Percentiles rank a stretch among this genome's conserved stretches.
These are phyloP conservation scores for Tephrocybe sp. DNA, from an alignment of 768 basidiomycete species.

Conservation along the genomic window DNA sequence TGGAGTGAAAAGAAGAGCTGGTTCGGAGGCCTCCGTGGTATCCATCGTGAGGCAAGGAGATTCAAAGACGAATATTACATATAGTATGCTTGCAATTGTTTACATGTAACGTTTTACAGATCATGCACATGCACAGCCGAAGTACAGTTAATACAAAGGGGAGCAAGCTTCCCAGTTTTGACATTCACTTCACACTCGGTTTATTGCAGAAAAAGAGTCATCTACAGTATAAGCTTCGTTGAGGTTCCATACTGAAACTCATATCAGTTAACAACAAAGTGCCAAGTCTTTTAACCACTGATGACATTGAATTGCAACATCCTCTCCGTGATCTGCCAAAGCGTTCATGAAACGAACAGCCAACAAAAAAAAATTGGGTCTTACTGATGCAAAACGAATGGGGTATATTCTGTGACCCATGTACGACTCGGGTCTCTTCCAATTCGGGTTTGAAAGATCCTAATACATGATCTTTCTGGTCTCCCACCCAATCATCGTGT, in stretches of 20 bases:
- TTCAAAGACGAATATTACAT: too few species aligned
- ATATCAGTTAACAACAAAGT: neutral
- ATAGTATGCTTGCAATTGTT: too few species aligned
- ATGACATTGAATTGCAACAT: conserved; percentile 45
- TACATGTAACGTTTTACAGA: too few species aligned
- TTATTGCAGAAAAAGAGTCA: too few species aligned
- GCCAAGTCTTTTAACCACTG: conserved; percentile 7
- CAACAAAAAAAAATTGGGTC: conserved; percentile 17
- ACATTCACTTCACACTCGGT: neutral
- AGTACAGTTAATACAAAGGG: too few species aligned
- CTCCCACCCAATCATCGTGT: conserved; percentile 68
- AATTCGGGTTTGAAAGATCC: conserved; percentile 32
- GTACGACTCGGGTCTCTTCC: conserved; percentile 34
- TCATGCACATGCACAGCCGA: too few species aligned
- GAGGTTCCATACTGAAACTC: too few species aligned
- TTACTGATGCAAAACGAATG: conserved; percentile 76
- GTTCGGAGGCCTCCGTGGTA: conserved; percentile 15
- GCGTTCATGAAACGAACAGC: neutral
- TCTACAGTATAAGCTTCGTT: too few species aligned
- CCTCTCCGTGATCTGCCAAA: conserved; percentile 46
- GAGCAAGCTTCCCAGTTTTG: neutral
- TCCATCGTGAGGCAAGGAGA: conserved; percentile 10
- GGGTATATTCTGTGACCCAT: conserved; percentile 47
- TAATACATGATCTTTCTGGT: conserved; percentile 45
- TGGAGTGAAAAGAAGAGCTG: conserved; percentile 21